A percentile compares a stretch with the other conserved stretches of the same genome.
Evolutionary conservation across 768 basidiomycete genomes (phyloP).

Genomic region (Leccinum boreale): DNA sequence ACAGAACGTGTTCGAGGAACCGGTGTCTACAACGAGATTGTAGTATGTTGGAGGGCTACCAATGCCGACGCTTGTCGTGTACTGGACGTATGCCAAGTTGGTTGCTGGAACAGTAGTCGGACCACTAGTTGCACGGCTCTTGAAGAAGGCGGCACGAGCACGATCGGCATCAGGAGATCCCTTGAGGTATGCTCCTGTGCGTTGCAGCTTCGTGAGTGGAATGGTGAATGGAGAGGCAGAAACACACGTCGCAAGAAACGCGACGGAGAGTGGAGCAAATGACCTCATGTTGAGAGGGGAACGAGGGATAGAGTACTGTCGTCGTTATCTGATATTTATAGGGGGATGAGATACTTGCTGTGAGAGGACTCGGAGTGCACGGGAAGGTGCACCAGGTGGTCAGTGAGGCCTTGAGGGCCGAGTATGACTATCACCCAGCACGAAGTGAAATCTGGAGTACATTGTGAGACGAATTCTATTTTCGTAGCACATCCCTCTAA

Average conservation of each 20-base stretch:
- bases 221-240: conserved; percentile 7
- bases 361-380: background rate
- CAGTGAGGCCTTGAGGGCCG: background rate
- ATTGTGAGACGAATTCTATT: background rate
- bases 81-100: conserved; percentile 14
- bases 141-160: conserved; percentile 12
- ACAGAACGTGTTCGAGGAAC: conserved; percentile 32
- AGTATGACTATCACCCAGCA: background rate
- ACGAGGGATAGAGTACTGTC: background rate
- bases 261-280: conserved; percentile 2
- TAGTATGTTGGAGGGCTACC: conserved; percentile 27
- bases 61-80: conserved; percentile 24
- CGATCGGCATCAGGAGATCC: conserved; percentile 18
- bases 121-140: conserved; percentile 1
- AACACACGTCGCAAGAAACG: conserved; percentile 5
- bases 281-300: conserved; percentile 11
- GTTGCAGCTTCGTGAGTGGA: conserved; percentile 13
- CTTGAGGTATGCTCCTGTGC: conserved; percentile 13
- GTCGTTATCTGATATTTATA: conserved; percentile 3
- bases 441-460: background rate
- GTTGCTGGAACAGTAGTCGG: conserved; percentile 14
- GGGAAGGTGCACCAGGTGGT: background rate
- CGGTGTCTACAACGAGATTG: conserved; percentile 31
- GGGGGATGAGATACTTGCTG: background rate
- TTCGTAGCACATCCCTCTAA: background rate